Evolutionary conservation across 345 rosid genomes (phyloP).

Genomic region (Noccaea bulbosa): DNA sequence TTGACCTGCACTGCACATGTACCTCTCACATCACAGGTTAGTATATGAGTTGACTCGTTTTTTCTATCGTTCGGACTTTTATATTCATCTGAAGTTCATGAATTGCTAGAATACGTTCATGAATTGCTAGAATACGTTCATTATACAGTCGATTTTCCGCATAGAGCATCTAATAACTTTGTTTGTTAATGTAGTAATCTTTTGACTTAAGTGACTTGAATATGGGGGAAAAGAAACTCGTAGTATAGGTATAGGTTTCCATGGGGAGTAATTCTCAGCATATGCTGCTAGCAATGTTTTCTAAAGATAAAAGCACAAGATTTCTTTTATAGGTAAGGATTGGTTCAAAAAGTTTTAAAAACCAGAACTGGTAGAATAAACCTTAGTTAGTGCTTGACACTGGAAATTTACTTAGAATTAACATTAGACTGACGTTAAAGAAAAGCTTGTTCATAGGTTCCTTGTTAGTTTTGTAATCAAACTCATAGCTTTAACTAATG

Average conservation of each 20-base stretch:
- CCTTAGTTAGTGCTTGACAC: constrained; percentile 32
- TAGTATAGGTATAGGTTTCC: constrained; percentile 39
- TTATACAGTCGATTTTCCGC: constrained; percentile 27
- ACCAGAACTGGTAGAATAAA: constrained; percentile 33
- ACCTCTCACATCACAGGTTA: constrained; percentile 31
- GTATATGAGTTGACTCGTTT: constrained; percentile 20
- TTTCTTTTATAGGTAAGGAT: constrained; percentile 27
- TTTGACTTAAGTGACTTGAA: constrained; percentile 27
- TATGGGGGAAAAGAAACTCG: not conserved
- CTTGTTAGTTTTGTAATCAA: constrained; percentile 34
- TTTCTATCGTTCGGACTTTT: not conserved
- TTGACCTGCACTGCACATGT: constrained; percentile 24
- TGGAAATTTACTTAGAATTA: constrained; percentile 26
- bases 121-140: constrained; percentile 22
- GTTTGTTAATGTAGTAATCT: constrained; percentile 29
- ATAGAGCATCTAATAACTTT: constrained; percentile 27
- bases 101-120: constrained; percentile 26
- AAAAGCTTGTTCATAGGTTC: constrained; percentile 31
- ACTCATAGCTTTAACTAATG: constrained; percentile 34
- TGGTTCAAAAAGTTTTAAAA: constrained; percentile 18
- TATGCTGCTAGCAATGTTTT: constrained; percentile 40
- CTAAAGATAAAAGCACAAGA: not conserved
- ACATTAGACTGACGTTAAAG: constrained; percentile 20
- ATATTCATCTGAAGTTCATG: constrained; percentile 10
- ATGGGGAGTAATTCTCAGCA: constrained; percentile 38